Evolutionary conservation across 2,329 filamentous ascomycete genomes (phyloP).

Genomic region (Apiospora kogelbergensis): DNA sequence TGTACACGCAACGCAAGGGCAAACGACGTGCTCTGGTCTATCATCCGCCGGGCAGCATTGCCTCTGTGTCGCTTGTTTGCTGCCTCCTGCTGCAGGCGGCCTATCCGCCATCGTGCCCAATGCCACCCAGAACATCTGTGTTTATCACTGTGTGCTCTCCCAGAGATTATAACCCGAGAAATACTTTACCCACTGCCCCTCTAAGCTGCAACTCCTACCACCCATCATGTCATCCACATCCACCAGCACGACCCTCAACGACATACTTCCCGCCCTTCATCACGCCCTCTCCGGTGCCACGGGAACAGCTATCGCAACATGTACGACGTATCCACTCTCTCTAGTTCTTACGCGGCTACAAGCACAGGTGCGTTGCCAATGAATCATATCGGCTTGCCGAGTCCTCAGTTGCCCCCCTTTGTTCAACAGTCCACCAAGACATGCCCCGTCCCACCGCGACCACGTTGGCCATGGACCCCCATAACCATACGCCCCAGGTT

Average conservation of each 20-base stretch:
- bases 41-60: not conserved
- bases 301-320: slow-evolving; percentile 76
- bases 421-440: not conserved
- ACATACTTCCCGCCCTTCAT: slow-evolving; percentile 68
- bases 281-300: slow-evolving; percentile 79
- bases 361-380: slow-evolving; percentile 52
- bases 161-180: slow-evolving; percentile 11
- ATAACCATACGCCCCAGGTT: too few relatives aligned
- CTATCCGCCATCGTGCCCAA: not conserved
- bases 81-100: not conserved
- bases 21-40: not conserved
- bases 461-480: too few relatives aligned
- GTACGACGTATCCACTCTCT: slow-evolving; percentile 78
- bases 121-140: not conserved
- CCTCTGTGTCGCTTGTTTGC: not conserved
- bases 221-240: slow-evolving; percentile 18
- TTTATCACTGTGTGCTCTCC: not conserved
- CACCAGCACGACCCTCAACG: slow-evolving; percentile 23
- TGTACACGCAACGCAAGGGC: not conserved
- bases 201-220: slow-evolving; percentile 13
- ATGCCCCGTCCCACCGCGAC: not conserved
- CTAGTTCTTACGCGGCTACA: slow-evolving; percentile 81
- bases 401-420: not conserved
- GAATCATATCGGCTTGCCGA: not conserved
- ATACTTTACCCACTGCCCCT: not conserved